phyloP scores from a whole-genome alignment of 148 eudicot genomes.

The Polygonum maritimum region DNA sequence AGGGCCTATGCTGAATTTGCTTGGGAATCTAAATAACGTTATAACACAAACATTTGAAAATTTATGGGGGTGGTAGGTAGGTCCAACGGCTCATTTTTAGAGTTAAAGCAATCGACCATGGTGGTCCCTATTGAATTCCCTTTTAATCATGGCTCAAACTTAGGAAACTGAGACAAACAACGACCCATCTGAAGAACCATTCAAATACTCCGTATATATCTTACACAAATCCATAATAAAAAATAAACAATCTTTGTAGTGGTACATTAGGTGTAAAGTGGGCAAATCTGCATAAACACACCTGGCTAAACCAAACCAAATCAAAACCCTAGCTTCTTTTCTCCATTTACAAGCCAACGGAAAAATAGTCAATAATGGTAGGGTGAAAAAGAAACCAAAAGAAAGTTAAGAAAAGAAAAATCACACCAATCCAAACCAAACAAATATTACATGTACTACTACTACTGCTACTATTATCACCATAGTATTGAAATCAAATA shows the following conservation, averaged over 20 bases:
- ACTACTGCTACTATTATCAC: background rate
- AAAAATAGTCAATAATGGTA: background rate
- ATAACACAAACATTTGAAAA: background rate
- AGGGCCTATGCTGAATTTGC: no score
- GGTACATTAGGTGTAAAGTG: background rate
- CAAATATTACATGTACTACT: background rate
- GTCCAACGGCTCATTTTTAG: background rate
- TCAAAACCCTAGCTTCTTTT: background rate
- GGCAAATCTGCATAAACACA: background rate
- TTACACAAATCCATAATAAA: background rate
- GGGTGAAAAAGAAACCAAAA: background rate
- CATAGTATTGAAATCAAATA: background rate
- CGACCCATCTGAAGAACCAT: background rate
- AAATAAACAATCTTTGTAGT: background rate
- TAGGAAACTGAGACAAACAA: background rate
- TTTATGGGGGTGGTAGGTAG: background rate
- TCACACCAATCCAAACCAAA: conserved; percentile 37
- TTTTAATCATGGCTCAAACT: background rate
- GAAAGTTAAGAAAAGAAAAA: conserved; percentile 12
- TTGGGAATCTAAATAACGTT: no score
- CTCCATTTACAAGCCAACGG: conserved; percentile 6
- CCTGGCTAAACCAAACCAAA: background rate
- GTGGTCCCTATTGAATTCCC: background rate
- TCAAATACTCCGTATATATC: background rate
- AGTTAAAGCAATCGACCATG: background rate